Evolutionary conservation across 2,329 filamentous ascomycete species (phyloP).

Genomic region (Xylaria sp.): DNA sequence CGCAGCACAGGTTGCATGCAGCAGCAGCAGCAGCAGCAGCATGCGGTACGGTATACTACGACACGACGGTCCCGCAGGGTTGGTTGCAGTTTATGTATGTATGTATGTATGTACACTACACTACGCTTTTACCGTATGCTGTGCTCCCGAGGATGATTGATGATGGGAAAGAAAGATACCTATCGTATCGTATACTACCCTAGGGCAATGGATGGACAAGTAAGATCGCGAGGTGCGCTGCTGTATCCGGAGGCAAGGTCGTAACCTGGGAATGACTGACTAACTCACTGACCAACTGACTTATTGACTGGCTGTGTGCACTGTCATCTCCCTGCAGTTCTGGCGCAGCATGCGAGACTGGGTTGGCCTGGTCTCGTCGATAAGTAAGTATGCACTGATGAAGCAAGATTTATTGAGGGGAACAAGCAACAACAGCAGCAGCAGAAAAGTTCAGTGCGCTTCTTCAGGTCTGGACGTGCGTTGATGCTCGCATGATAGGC

Average conservation of each 20-base stretch:
- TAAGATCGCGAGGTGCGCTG: conserved; percentile 16
- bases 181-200: conserved; percentile 4
- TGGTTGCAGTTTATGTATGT: conserved; percentile 23
- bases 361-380: conserved; percentile 5
- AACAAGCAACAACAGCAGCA: background rate
- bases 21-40: conserved; percentile 4
- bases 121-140: conserved; percentile 19
- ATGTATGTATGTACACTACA: conserved; percentile 1
- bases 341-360: background rate
- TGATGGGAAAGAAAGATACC: background rate
- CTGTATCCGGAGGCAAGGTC: conserved; percentile 16
- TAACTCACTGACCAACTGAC: too few relatives aligned
- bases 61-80: conserved; percentile 19
- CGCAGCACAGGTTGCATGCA: conserved; percentile 32
- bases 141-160: conserved; percentile 15
- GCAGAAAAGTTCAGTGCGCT: background rate
- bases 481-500: conserved; percentile 32
- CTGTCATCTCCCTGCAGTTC: conserved; percentile 4
- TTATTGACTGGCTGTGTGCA: background rate
- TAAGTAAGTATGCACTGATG: conserved; percentile 1
- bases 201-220: conserved; percentile 9
- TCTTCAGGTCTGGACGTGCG: conserved; percentile 23
- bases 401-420: conserved; percentile 3
- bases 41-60: conserved; percentile 24
- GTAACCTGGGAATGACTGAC: background rate